Percentiles rank a stretch among this genome's conserved stretches.
phyloP scores from a whole-genome alignment of 192 early-diverging fungal genomes.

The Coemansia sp. region DNA sequence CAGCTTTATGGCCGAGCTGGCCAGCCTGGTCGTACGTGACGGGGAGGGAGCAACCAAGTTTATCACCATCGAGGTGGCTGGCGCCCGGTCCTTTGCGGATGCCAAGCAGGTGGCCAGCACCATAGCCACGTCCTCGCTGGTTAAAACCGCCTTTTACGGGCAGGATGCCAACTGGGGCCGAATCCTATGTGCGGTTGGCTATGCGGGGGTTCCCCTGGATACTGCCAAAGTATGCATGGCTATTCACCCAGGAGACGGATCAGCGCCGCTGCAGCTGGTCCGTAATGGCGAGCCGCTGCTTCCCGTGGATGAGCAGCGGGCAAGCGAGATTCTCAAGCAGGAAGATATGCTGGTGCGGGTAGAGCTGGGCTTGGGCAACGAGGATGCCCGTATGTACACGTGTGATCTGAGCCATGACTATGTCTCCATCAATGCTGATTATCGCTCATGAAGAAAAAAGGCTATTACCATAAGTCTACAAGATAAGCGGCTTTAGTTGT shows the following conservation, averaged over 20 bases:
- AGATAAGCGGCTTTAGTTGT: too few species aligned
- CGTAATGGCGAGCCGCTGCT: slow-evolving; percentile 74
- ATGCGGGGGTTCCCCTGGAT: slow-evolving; percentile 68
- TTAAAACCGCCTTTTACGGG: slow-evolving; percentile 95
- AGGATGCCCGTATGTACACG: slow-evolving; percentile 85
- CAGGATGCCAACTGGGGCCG: slow-evolving; percentile 99
- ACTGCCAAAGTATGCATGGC: slow-evolving; percentile 73
- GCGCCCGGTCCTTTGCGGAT: slow-evolving; percentile 67
- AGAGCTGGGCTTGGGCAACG: slow-evolving; percentile 71
- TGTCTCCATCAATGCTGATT: slow-evolving; percentile 91
- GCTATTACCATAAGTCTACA: background rate
- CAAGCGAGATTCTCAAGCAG: slow-evolving; percentile 75
- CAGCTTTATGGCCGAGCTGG: slow-evolving; percentile 81
- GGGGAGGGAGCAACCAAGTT: slow-evolving; percentile 99
- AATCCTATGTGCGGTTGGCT: slow-evolving; percentile 88
- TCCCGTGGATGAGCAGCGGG: slow-evolving; percentile 77
- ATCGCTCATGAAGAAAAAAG: slow-evolving; percentile 59
- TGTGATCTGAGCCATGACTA: slow-evolving; percentile 95
- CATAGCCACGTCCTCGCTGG: slow-evolving; percentile 87
- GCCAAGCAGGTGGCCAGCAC: slow-evolving; percentile 82
- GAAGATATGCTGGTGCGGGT: slow-evolving; percentile 84
- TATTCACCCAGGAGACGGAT: slow-evolving; percentile 67
- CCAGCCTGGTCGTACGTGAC: slow-evolving; percentile 88
- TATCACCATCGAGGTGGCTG: slow-evolving; percentile 81
- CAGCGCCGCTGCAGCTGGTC: slow-evolving; percentile 66